These are phyloP conservation scores for Apophysomyces variabilis DNA, from an alignment of 371 early-diverging fungal species.

Conservation along the genomic window DNA sequence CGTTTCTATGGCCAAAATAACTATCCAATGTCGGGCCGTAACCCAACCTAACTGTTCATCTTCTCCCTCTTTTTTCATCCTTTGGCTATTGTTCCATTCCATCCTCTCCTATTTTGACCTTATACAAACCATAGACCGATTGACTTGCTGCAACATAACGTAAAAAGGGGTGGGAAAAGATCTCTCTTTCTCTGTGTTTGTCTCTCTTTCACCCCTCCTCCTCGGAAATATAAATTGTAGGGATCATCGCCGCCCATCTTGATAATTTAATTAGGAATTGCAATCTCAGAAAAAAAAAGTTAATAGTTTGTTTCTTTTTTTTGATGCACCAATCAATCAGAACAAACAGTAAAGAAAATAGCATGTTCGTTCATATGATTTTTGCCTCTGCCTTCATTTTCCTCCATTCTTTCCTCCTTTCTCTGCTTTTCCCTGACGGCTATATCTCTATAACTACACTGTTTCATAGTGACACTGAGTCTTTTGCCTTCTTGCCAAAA, in stretches of 20 bases:
- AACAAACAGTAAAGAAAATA: no score
- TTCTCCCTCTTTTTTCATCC: slow-evolving; percentile 1
- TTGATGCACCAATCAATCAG: no score
- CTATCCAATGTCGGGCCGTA: background rate
- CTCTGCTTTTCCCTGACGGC: no score
- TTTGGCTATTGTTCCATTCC: background rate
- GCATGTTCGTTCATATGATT: no score
- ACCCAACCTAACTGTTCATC: background rate
- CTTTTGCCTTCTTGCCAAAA: background rate
- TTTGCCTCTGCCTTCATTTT: no score
- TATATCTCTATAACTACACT: no score
- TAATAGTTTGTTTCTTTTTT: no score
- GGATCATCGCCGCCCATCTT: background rate
- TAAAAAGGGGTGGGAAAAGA: background rate
- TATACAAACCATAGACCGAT: background rate
- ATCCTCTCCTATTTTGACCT: background rate
- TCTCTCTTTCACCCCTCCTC: background rate
- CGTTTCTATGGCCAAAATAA: slow-evolving; percentile 10
- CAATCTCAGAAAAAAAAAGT: no score
- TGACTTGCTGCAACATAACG: no score
- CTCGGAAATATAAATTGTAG: slow-evolving; percentile 3
- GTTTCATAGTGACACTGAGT: background rate
- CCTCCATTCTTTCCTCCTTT: no score
- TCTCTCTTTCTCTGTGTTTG: background rate
- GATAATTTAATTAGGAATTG: no score